Evolutionary conservation across 2,329 filamentous ascomycete species (phyloP).

Genomic region (Neofusicoccum laricinum): DNA sequence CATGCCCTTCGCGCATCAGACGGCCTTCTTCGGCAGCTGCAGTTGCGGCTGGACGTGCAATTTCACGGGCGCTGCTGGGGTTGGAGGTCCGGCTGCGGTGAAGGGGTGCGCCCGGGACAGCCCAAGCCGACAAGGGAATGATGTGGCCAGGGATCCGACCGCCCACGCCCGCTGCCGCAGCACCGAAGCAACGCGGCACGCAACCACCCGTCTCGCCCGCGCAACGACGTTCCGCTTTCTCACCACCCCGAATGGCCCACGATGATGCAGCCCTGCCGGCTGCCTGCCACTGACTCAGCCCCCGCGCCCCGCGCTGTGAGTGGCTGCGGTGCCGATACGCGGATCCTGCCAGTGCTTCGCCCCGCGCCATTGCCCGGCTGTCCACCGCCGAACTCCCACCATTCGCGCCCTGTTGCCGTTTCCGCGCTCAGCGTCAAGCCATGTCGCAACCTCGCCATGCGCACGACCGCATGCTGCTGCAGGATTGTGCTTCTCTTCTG

Average conservation of each 20-base stretch:
- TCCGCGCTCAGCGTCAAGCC: not conserved
- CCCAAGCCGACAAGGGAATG: not conserved
- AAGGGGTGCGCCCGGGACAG: conserved; percentile 1
- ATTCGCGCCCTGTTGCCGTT: not conserved
- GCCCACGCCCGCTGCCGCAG: no score
- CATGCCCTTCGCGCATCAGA: not conserved
- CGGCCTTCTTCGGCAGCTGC: not conserved
- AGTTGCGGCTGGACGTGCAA: not conserved
- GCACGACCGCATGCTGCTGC: not conserved
- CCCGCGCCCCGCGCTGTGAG: not conserved
- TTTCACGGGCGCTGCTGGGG: not conserved
- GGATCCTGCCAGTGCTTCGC: conserved; percentile 1
- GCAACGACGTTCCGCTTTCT: not conserved
- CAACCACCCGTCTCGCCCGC: not conserved
- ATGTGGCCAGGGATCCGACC: not conserved
- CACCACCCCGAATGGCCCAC: not conserved
- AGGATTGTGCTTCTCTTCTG: not conserved
- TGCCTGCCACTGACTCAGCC: not conserved
- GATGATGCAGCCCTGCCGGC: not conserved
- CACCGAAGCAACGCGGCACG: no score
- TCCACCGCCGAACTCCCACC: not conserved
- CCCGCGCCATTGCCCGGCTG: not conserved
- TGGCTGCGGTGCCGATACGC: not conserved
- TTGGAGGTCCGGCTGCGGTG: not conserved
- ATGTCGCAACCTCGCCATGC: not conserved